Evolutionary conservation across 1,284 basidiomycete genomes (phyloP), one percentile per base, ranked within the genome.

Genomic region (Vanrija humicola): DNA sequence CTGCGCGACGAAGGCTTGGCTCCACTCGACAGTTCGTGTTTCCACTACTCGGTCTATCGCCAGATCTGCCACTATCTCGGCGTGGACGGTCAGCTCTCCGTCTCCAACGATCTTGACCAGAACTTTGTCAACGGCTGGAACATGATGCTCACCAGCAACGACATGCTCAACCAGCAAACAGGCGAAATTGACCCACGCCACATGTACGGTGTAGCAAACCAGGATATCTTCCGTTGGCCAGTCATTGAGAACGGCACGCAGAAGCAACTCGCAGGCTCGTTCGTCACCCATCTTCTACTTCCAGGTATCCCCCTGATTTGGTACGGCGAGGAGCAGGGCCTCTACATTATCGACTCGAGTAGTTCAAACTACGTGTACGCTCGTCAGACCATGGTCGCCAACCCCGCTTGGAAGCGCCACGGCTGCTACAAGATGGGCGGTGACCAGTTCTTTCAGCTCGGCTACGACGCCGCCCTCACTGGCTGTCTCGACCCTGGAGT

Each of bases 21-120:
- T 56, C 86, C 79, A 29, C 80, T 95, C 38, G 91, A 95, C 67
- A 80, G 81, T 38, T 84, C 85, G 42, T 89, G 89, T 0, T 94
- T 94, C 80, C 91, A 94, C 73, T 94, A 94, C 75, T 94, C 91
- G 42, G 86, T 87, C 50, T 94, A 95, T 71, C 91, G 91, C 59
- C 78, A 86, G 3, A 77, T 94, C 46, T 79, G 84, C 28, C 86
- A 90, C 48, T 90, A 91, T 78, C 81, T 94, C 42, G 90, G 90
- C 55, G 90, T 94, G 89, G 91, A 95, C 67, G 91, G 91, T 66
- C 91, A 93, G 73, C 79, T 94, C 29, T 82, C 87, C 62, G 91
- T 90, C 48, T 89, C 88, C 7, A 91, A 87, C 74, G 91, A 95
- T 69, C 78, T 90, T 26, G 80, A 84, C 58, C 76, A 80, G 69